phyloP scores from a whole-genome alignment of 345 rosid species.

The Murraya koenigii region DNA sequence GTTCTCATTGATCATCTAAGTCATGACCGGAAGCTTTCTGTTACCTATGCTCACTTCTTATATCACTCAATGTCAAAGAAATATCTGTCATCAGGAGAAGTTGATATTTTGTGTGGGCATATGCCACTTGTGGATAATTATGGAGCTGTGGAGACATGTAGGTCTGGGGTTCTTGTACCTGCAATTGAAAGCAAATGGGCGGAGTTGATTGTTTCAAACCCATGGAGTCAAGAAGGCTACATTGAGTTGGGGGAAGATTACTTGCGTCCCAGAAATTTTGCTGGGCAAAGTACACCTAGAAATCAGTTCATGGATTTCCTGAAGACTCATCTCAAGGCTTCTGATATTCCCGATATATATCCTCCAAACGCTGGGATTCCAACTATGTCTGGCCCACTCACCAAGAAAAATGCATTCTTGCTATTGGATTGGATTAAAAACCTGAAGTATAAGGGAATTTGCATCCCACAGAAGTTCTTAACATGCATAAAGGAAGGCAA shows the following conservation, averaged over 20 bases:
- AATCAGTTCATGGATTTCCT: slow-evolving; percentile 41
- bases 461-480: slow-evolving; percentile 47
- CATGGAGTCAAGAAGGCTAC: slow-evolving; percentile 47
- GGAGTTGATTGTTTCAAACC: slow-evolving; percentile 45
- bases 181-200: slow-evolving; percentile 68
- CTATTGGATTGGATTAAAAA: slow-evolving; percentile 53
- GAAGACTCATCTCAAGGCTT: slow-evolving; percentile 23
- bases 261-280: slow-evolving; percentile 28
- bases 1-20: slow-evolving; percentile 14
- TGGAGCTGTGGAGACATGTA: slow-evolving; percentile 24
- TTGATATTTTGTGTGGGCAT: slow-evolving; percentile 22
- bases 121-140: slow-evolving; percentile 63
- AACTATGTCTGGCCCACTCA: slow-evolving; percentile 47
- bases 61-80: slow-evolving; percentile 31
- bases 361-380: slow-evolving; percentile 60
- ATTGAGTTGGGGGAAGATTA: slow-evolving; percentile 59
- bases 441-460: neutral
- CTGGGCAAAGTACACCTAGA: slow-evolving; percentile 33
- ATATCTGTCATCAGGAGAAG: slow-evolving; percentile 24
- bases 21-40: slow-evolving; percentile 31
- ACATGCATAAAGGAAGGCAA: slow-evolving; percentile 45
- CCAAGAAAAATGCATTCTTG: slow-evolving; percentile 45
- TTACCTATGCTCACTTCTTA: slow-evolving; percentile 57
- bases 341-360: slow-evolving; percentile 48
- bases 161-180: slow-evolving; percentile 55